Conservation (phyloP, 1,284 basidiomycete genomes). For the Papiliotrema nemorosa region DNA sequence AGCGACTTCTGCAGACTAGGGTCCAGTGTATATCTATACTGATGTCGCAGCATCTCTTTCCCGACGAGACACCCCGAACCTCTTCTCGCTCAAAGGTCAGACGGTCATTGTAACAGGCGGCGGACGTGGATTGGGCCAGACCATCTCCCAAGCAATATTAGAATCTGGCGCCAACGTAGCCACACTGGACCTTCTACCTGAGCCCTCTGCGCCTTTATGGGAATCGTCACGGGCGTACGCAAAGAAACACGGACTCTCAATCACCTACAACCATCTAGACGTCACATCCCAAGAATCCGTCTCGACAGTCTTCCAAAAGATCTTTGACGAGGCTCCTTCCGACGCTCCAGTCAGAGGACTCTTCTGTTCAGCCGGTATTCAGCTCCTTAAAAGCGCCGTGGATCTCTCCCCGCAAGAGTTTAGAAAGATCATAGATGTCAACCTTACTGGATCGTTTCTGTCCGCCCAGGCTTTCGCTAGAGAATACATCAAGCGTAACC, state of each 20-base stretch:
- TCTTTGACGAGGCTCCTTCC: constrained; percentile 50
- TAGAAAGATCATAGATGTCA: constrained; percentile 68
- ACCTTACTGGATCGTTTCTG: constrained; percentile 51
- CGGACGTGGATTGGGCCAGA: constrained; percentile 75
- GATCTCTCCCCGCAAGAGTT: constrained; percentile 69
- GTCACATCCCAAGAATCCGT: constrained; percentile 61
- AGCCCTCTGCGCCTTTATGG: constrained; percentile 65
- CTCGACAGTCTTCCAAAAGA: constrained; percentile 58
- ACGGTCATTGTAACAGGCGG: constrained; percentile 74
- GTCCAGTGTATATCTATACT: too few relatives aligned
- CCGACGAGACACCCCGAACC: constrained; percentile 10
- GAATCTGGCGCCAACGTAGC: constrained; percentile 77
- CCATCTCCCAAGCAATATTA: constrained; percentile 70
- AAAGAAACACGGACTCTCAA: constrained; percentile 49
- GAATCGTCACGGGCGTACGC: constrained; percentile 58
- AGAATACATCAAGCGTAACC: constrained; percentile 17
- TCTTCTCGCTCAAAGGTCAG: constrained; percentile 66
- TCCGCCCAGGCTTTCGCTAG: constrained; percentile 25
- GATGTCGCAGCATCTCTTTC: too few relatives aligned
- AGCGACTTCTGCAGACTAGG: too few relatives aligned
- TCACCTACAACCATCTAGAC: constrained; percentile 66
- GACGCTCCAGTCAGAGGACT: constrained; percentile 50
- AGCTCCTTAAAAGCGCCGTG: constrained; percentile 63
- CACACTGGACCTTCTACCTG: constrained; percentile 66
- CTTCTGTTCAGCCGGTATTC: constrained; percentile 73